Evolutionary conservation across 2,329 filamentous ascomycete genomes (phyloP).

Genomic region (Alternaria postmessia): DNA sequence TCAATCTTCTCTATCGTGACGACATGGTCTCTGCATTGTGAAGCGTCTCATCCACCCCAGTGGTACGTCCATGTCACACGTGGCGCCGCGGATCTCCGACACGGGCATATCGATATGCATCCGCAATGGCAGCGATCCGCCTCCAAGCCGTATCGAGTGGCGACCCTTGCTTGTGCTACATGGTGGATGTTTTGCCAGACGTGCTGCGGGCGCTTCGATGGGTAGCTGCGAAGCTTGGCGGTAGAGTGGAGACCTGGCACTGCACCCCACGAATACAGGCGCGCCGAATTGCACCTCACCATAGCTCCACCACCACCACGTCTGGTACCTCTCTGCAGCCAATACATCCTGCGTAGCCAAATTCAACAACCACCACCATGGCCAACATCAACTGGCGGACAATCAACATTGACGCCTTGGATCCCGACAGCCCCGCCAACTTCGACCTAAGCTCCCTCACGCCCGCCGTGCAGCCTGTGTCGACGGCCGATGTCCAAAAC

Average conservation of each 20-base stretch:
- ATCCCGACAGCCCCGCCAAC: constrained; percentile 89
- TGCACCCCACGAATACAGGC: constrained; percentile 37
- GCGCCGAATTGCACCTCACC: constrained; percentile 30
- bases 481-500: constrained; percentile 79
- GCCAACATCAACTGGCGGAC: constrained; percentile 74
- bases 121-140: constrained; percentile 33
- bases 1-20: constrained; percentile 7
- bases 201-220: constrained; percentile 29
- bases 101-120: constrained; percentile 29
- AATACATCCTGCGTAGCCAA: background rate
- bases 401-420: constrained; percentile 91
- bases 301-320: constrained; percentile 28
- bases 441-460: constrained; percentile 88
- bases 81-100: constrained; percentile 39
- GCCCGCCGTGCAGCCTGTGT: constrained; percentile 76
- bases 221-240: constrained; percentile 37
- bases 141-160: constrained; percentile 37
- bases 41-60: constrained; percentile 17
- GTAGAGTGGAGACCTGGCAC: constrained; percentile 35
- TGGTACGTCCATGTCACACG: constrained; percentile 31
- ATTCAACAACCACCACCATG: constrained; percentile 42
- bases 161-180: constrained; percentile 49
- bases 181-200: constrained; percentile 28
- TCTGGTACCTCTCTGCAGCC: constrained; percentile 10
- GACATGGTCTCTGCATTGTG: constrained; percentile 8